Evolutionary conservation across 108 stramenopile genomes (phyloP).

Genomic region (Nitzschia sp.): DNA sequence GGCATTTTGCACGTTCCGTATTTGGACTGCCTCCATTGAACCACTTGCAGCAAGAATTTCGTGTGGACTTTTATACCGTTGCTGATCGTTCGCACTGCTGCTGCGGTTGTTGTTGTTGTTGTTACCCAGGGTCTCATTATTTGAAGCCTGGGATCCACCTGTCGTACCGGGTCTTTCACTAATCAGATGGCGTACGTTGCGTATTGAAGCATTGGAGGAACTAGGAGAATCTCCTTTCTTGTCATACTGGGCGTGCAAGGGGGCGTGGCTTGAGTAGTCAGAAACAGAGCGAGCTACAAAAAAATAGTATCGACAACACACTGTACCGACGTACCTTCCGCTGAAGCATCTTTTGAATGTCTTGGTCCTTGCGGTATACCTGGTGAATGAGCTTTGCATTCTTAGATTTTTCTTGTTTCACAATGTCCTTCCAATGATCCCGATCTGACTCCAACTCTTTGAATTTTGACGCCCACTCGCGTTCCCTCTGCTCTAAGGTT

Average conservation of each 20-base stretch:
- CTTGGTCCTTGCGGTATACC: conserved; percentile 62
- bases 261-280: too few relatives aligned
- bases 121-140: background rate
- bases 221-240: conserved; percentile 26
- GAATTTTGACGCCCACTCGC: conserved; percentile 45
- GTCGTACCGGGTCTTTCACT: conserved; percentile 14
- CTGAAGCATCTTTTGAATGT: conserved; percentile 64
- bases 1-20: conserved; percentile 38
- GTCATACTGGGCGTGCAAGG: conserved; percentile 35
- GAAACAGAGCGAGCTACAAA: background rate
- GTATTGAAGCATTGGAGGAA: conserved; percentile 11
- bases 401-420: conserved; percentile 48
- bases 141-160: conserved; percentile 1
- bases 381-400: conserved; percentile 47
- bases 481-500: conserved; percentile 52
- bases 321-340: conserved; percentile 50
- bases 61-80: conserved; percentile 42
- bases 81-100: background rate
- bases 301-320: too few relatives aligned
- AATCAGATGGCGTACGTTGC: conserved; percentile 14
- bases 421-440: conserved; percentile 45
- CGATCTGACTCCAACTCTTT: conserved; percentile 43
- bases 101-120: background rate
- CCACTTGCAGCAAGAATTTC: conserved; percentile 49
- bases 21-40: conserved; percentile 47